phyloP scores from a whole-genome alignment of 73 alveolate genomes.

The Effrenium voratum region DNA sequence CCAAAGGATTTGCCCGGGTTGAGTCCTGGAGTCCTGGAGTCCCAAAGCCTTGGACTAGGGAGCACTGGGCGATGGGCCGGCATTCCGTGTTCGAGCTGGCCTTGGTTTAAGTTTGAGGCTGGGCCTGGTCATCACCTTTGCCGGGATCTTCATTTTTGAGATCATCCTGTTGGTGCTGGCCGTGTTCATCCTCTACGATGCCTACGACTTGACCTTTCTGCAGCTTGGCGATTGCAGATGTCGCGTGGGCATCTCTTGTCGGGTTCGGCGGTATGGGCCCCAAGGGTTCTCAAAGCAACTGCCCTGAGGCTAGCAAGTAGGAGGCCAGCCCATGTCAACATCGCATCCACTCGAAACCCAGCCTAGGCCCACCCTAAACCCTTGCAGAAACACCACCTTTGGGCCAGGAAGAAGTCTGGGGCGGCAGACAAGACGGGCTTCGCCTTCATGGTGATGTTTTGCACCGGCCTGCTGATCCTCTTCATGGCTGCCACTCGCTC shows the following conservation, averaged over 20 bases:
- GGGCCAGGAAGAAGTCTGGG: slow-evolving; percentile 12
- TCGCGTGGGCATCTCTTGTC: no score
- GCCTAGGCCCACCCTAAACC: no score
- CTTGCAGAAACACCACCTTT: no score
- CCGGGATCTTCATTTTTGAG: slow-evolving; percentile 55
- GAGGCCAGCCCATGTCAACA: no score
- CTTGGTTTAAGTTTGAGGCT: no score
- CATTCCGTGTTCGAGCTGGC: no score
- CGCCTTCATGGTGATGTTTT: slow-evolving; percentile 60
- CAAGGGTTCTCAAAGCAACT: no score
- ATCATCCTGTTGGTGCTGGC: slow-evolving; percentile 1
- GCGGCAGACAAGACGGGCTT: slow-evolving; percentile 36
- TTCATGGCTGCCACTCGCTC: slow-evolving; percentile 74
- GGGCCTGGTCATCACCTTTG: slow-evolving; percentile 40
- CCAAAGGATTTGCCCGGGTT: not conserved
- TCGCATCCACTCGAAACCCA: no score
- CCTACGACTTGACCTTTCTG: slow-evolving; percentile 34
- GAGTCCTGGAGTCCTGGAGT: not conserved
- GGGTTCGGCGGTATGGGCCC: no score
- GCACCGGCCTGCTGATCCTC: slow-evolving; percentile 40
- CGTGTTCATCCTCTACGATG: slow-evolving; percentile 36
- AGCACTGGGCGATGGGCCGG: not conserved
- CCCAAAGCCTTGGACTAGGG: not conserved
- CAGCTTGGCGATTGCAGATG: no score
- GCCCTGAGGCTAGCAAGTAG: no score